These are phyloP conservation scores for Xylariaceae sp. DNA, from an alignment of 2,329 filamentous ascomycete species.

Conservation along the genomic window DNA sequence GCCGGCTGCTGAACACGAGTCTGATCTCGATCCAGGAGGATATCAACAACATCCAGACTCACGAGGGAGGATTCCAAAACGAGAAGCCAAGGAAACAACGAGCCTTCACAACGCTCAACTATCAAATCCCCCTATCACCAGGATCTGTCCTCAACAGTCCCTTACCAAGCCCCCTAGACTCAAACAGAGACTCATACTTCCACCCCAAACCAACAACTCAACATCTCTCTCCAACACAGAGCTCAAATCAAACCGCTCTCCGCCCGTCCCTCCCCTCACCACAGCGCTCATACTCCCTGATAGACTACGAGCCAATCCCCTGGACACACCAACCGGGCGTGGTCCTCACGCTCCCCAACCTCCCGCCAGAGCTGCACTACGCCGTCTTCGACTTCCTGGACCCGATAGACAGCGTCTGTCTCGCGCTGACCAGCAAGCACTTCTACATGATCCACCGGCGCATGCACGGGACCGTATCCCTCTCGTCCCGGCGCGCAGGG, in stretches of 20 bases:
- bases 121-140: slow-evolving; percentile 22
- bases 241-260: slow-evolving; percentile 15
- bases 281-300: slow-evolving; percentile 59
- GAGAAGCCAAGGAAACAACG: slow-evolving; percentile 21
- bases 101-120: slow-evolving; percentile 31
- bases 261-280: slow-evolving; percentile 44
- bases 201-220: slow-evolving; percentile 10
- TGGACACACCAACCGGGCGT: slow-evolving; percentile 47
- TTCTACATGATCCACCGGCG: slow-evolving; percentile 59
- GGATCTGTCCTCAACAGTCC: slow-evolving; percentile 21
- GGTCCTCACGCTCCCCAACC: slow-evolving; percentile 46
- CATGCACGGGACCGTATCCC: slow-evolving; percentile 54
- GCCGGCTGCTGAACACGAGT: slow-evolving; percentile 25
- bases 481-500: slow-evolving; percentile 55
- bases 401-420: slow-evolving; percentile 61
- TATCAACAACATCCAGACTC: slow-evolving; percentile 1
- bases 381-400: slow-evolving; percentile 61
- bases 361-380: slow-evolving; percentile 60
- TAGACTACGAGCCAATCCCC: slow-evolving; percentile 55
- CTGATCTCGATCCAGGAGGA: slow-evolving; percentile 23
- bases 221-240: slow-evolving; percentile 18
- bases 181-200: slow-evolving; percentile 23
- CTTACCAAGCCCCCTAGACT: slow-evolving; percentile 19
- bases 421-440: slow-evolving; percentile 57
- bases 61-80: background rate